Conservation (phyloP, 2,329 filamentous ascomycete genomes). For the Arthrinium puccinioides region DNA sequence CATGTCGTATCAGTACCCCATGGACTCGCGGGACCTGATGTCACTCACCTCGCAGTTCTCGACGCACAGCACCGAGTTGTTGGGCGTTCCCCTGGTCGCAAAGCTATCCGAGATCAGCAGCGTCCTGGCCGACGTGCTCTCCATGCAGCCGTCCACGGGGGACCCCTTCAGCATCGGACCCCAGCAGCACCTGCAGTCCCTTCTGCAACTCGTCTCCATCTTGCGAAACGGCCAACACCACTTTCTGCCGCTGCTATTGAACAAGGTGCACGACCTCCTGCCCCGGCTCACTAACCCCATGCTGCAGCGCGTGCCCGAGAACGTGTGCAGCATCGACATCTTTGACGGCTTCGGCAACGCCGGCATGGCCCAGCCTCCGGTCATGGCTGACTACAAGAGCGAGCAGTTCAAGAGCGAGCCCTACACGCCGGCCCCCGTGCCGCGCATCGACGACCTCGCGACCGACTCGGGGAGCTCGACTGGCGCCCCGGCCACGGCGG, state of each 20-base stretch:
- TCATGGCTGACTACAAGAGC: constrained; percentile 40
- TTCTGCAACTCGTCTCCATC: constrained; percentile 59
- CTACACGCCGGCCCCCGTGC: constrained; percentile 25
- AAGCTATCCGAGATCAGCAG: constrained; percentile 73
- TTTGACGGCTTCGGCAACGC: constrained; percentile 60
- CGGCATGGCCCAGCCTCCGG: constrained; percentile 49
- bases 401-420: constrained; percentile 25
- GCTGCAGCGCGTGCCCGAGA: constrained; percentile 52
- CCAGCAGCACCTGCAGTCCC: constrained; percentile 64
- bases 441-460: constrained; percentile 32
- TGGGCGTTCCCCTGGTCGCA: constrained; percentile 71
- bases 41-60: constrained; percentile 66
- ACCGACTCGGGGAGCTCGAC: constrained; percentile 29
- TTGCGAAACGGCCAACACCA: constrained; percentile 70
- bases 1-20: constrained; percentile 56
- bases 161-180: constrained; percentile 60
- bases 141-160: constrained; percentile 52
- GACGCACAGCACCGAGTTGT: constrained; percentile 64
- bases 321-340: constrained; percentile 46
- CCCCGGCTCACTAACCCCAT: constrained; percentile 55
- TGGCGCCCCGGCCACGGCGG: constrained; percentile 24
- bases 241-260: constrained; percentile 69
- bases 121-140: constrained; percentile 66
- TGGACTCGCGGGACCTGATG: constrained; percentile 55
- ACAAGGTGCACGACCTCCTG: constrained; percentile 67